Evolutionary conservation across 352 stramenopile genomes (phyloP), one percentile per base, ranked within the genome.

Genomic region (Pythium catenulatum): DNA sequence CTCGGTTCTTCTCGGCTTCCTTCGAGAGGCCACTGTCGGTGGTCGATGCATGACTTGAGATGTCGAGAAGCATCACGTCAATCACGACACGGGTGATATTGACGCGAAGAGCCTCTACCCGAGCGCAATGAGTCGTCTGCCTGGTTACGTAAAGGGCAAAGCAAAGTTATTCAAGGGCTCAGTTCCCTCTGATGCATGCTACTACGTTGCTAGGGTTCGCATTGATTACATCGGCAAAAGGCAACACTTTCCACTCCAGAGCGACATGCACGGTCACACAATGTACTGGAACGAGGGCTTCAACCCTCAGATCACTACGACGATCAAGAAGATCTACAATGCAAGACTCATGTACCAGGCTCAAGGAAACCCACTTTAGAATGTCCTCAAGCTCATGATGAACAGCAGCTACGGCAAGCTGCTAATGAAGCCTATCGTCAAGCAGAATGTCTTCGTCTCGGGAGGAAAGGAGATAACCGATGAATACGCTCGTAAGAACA

Each of bases 251-350:
- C 77, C 77, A 13, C 39, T 84, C 8, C 39, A 59, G 30, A 27
- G 77, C 56, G 30, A 56, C 30, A 34, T 84, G 78, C 32, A 70
- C 30, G 5, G 37, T 77, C 23, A 77, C 68, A 61, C 59, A 25
- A 43, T 32, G 30, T 83, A 83, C 52, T 83, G 75, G 75, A 75
- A 83, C 41, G 63, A 76, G 56, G 75, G 75, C 19, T 83, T 83
- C 45, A 83, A 83, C 45, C n/a, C 37, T 58, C 46, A 84, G 43
- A 84, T 84, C 27, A 34, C 43, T n/a, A 72, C n/a, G 23, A 72
- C 65, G 7, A 73, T 84, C 7, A 39, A 54, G 25, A 37, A 63
- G 43, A 61, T 84, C 1, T 84, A 78, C 43, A 39, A 77, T 54
- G 65, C 75, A 17, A 61, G 77, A 59, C 25, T 77, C 15, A 54